A percentile compares a stretch with the other conserved stretches of the same genome.
phyloP scores from a whole-genome alignment of 352 stramenopile genomes.

The Globisporangium solare region DNA sequence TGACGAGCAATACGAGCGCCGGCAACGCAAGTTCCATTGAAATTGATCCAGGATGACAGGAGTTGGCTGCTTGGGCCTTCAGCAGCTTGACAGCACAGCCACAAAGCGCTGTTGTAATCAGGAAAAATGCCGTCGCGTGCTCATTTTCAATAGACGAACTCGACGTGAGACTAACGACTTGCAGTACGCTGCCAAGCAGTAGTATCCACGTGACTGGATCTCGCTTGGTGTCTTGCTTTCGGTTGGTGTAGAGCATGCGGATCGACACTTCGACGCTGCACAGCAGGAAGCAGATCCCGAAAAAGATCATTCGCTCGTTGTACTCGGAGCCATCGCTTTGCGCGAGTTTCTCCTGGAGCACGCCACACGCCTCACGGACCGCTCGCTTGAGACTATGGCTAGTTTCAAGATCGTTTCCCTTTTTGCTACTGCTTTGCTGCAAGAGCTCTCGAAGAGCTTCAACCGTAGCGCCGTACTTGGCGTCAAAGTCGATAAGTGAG shows the following conservation, averaged over 20 bases:
- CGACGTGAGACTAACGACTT: constrained; percentile 65
- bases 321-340: constrained; percentile 81
- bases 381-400: neutral
- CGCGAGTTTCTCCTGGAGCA: constrained; percentile 44
- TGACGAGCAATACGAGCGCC: constrained; percentile 29
- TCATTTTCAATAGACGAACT: constrained; percentile 90
- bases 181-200: constrained; percentile 21
- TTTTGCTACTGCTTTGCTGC: neutral
- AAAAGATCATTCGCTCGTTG: constrained; percentile 30
- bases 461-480: constrained; percentile 23
- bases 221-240: neutral
- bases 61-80: neutral
- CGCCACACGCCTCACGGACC: constrained; percentile 33
- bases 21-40: constrained; percentile 12
- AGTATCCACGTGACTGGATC: constrained; percentile 6
- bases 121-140: constrained; percentile 78
- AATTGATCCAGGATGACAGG: neutral
- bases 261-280: constrained; percentile 17
- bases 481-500: constrained; percentile 22
- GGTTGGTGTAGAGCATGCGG: constrained; percentile 7
- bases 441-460: constrained; percentile 14
- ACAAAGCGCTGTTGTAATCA: constrained; percentile 48
- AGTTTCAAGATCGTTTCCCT: neutral
- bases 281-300: constrained; percentile 36
- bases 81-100: constrained; percentile 17